A percentile compares a stretch with the other conserved stretches of the same genome.
Evolutionary conservation across 441 rosid genomes (phyloP).

Genomic region (Manihot esculenta): DNA sequence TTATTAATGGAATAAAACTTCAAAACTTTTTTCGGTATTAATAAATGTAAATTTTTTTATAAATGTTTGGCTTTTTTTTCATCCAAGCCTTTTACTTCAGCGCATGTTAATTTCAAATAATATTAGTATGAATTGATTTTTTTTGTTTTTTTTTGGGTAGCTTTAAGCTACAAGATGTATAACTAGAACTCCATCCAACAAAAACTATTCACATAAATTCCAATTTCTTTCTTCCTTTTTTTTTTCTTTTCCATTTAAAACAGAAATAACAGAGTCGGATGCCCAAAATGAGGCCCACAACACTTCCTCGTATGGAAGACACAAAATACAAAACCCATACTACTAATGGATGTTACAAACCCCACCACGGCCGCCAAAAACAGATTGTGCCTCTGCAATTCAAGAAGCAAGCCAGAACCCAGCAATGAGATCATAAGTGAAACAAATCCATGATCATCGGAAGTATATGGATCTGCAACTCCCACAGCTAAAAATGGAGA

Average conservation of each 20-base stretch:
- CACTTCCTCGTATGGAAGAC: slow-evolving; percentile 16
- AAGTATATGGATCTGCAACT: slow-evolving; percentile 4
- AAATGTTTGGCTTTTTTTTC: no score
- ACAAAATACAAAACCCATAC: not conserved
- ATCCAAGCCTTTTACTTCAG: no score
- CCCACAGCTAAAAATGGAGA: not conserved
- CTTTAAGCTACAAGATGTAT: no score
- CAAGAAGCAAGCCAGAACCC: slow-evolving; percentile 1
- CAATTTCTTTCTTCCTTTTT: not conserved
- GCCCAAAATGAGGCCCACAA: not conserved
- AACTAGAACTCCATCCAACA: no score
- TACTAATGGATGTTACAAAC: not conserved
- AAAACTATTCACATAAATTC: no score
- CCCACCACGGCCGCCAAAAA: not conserved
- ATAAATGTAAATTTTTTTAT: no score
- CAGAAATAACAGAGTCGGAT: not conserved
- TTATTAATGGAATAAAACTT: no score
- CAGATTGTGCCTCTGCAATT: slow-evolving; percentile 2
- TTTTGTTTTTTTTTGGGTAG: no score
- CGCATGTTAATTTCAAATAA: no score
- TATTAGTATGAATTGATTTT: no score
- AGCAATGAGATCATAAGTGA: not conserved
- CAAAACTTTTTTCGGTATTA: no score
- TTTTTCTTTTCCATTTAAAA: not conserved
- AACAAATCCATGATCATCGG: not conserved